Evolutionary conservation across 495 filamentous ascomycete genomes (phyloP), one percentile per base, ranked within the genome.

Genomic region (Xylaria curta): DNA sequence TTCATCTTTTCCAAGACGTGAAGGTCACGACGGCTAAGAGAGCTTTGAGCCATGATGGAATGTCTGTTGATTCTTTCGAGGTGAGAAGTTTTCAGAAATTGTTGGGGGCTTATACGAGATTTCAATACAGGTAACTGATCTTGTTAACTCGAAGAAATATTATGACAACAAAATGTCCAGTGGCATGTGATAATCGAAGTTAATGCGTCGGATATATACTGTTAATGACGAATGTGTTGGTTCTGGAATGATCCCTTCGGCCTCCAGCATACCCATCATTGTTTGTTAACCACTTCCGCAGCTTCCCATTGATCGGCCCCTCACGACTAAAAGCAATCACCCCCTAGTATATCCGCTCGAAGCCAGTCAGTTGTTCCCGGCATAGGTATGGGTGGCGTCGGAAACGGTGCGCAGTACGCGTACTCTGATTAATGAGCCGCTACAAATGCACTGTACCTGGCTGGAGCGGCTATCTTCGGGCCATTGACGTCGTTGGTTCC

Each of bases 1-100:
- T 92, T 94, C 79, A 97, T 91, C 66, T 92, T 91, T 74, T 90
- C 84, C 53, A 96, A 89, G 71, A 95, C 88, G 44, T 89, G 85
- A 71, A 89, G 79, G 80, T 97, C 94, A 76, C 91, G 91, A 33
- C 80, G 80, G 67, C 90, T 91, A 36, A 97, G 89, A 44, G 84
- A 77, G 78, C 85, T 68, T 47, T 83, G 74, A 28, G 83, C 74
- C 85, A 90, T 87, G 36, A 74, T 81, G 61, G 76, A 40, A 65
- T 51, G 21, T 56, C n/a, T 19, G 46, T 5, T 38, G 24, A n/a
- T 24, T 63, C 24, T 19, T 36, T 58, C 26, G 1, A 31, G n/a
- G 44, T 46, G 24, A 64, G 68, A 64, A 12, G 31, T 3, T 13
- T 17, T 31, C 36, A 36, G 46, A 21, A 56, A 44, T 40, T n/a